Base-by-base conservation (phyloP, 164 flowering plant genomes). In the Piper betle region DNA sequence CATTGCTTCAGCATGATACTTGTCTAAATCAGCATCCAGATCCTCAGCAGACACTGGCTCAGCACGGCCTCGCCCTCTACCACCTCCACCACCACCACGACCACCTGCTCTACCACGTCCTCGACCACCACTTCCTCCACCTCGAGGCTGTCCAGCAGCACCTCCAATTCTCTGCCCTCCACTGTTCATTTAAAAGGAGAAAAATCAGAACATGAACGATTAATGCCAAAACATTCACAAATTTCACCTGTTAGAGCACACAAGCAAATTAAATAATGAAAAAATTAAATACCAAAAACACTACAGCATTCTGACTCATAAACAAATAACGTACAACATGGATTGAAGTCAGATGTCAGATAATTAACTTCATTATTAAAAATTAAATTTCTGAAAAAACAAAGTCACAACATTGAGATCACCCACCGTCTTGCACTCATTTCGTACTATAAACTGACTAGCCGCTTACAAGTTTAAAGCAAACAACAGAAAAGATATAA, bases 21-120 rank as follows among this genome's bases (percentile, higher is more conserved):
- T 84, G 52, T 82, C 89, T 68, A 84, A 63, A 62, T 84, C 89
- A 39, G 85, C 85, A 71, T 84, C 89, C 46, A 84, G 82, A 72
- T 79, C 86, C 37, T 79, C 82, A 16, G 79, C 78, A 68, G 85
- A 77, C 41, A 80, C 64, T 55, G 74, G 80, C 54, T 79, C 84
- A 55, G 71, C 72, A 62, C 77, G 73, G 43, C 84, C 79, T 37
- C 77, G n/a, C n/a, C n/a, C n/a, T n/a, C n/a, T n/a, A n/a, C n/a
- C 55, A 39, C 87, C 82, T 15, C 79, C 61, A 16, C 73, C 68
- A 75, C 66, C 18, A 18, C 72, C 60, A 15, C 73, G 50, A 8
- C 50, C 50, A 43, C 50, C 72, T 50, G 59, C 76, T 37, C 64
- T 68, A 38, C 66, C 68, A n/a, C 48, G 37, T 42, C 74, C 71